Evolutionary conservation across 345 rosid species (phyloP).

Genomic region (Hibiscus tridactylites): DNA sequence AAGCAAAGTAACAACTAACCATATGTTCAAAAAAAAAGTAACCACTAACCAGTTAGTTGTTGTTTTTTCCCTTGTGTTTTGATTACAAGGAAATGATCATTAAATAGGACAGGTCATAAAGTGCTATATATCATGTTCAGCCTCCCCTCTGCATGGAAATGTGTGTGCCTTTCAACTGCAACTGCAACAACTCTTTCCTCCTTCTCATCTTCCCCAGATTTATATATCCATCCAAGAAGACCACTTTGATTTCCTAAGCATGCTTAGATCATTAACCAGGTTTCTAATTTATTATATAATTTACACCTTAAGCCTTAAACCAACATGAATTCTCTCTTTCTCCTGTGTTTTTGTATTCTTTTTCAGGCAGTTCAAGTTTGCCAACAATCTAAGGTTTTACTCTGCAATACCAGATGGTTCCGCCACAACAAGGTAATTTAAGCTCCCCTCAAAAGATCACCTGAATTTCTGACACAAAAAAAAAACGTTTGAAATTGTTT

Average conservation of each 20-base stretch:
- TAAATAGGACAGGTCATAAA: constrained; percentile 11
- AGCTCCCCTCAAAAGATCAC: not conserved
- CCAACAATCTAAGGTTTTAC: not conserved
- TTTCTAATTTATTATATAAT: not conserved
- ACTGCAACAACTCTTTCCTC: not conserved
- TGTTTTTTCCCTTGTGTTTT: not conserved
- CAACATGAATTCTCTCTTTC: not conserved
- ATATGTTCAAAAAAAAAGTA: no score
- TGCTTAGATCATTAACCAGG: constrained; percentile 10
- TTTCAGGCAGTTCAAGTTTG: not conserved
- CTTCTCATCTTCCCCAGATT: not conserved
- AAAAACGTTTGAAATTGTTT: not conserved
- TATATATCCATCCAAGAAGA: not conserved
- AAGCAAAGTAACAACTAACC: not conserved
- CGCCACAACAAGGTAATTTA: constrained; percentile 3
- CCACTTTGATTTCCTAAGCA: not conserved
- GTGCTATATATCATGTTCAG: not conserved
- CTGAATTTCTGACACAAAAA: not conserved
- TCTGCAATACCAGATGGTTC: not conserved
- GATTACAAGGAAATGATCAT: not conserved
- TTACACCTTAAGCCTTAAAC: not conserved
- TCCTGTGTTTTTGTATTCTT: not conserved
- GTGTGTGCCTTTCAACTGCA: not conserved
- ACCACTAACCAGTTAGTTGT: no score
- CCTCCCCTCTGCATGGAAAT: constrained; percentile 4